Evolutionary conservation across 2,329 filamentous ascomycete genomes (phyloP), one percentile per base, ranked within the genome.

Genomic region (Zymoseptoria ardabiliae): DNA sequence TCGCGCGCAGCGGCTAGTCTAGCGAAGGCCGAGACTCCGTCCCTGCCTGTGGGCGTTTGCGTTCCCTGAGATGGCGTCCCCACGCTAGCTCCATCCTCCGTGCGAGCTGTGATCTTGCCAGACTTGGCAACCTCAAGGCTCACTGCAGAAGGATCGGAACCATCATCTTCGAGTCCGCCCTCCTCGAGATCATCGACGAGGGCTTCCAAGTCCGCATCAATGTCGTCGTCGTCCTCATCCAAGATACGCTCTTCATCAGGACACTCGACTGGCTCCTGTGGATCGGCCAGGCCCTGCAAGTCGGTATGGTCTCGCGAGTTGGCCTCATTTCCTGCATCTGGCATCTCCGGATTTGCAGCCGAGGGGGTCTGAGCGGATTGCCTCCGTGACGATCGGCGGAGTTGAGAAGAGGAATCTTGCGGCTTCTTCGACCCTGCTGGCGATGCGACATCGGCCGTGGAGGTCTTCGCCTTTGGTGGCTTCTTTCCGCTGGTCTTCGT

Each of bases 151-250:
- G 91, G 89, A 67, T 94, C 90, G 6, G 88, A 82, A n/a, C 83
- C 83, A n/a, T 83, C 80, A n/a, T 83, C 83, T 58, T 88, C 87
- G 55, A 90, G 83, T 41, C 84, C 85, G 73, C 93, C 86, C 62
- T 93, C 89, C 58, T 97, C 91, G 1, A 97, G 78, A 66, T 95
- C 90, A 60, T 92, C 91, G n/a, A 97, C 87, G 61, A 97, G 89
- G 21, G 90, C 86, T 72, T 96, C 90, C 55, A 97, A 77, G 5
- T 88, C 85, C 65, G 79, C 79, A 11, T 79, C 77, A 9, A 71
- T 74, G 28, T 71, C 76, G 8, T 78, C 78, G 30, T 89, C 87
- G 17, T 90, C 87, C 13, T 87, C 85, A 41, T 89, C 88, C 13
- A 86, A 87, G 11, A 97, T 75, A 57, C 90, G 90, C 71, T 89